phyloP scores from a whole-genome alignment of 2,329 filamentous ascomycete species.

The Alternaria rosae region DNA sequence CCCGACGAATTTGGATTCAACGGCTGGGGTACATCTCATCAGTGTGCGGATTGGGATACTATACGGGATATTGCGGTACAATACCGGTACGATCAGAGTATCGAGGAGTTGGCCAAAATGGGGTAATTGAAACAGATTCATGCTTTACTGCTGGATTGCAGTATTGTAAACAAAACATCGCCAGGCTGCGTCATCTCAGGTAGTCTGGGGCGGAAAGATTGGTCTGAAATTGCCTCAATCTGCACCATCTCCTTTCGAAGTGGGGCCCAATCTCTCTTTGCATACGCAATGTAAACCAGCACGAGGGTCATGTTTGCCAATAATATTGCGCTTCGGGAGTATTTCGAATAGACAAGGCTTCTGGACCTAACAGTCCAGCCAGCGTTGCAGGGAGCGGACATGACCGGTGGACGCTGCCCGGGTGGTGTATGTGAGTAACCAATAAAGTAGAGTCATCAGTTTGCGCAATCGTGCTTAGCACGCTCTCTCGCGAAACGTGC shows the following conservation, averaged over 20 bases:
- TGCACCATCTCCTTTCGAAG: not conserved
- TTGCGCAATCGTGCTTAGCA: not conserved
- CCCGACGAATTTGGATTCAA: constrained; percentile 8
- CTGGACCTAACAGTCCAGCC: not conserved
- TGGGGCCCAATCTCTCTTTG: not conserved
- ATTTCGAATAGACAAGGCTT: not conserved
- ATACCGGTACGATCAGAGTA: not conserved
- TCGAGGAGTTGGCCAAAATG: not conserved
- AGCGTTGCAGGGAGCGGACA: constrained; percentile 10
- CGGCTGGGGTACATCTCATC: constrained; percentile 9
- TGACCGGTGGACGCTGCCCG: constrained; percentile 2
- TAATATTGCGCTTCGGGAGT: not conserved
- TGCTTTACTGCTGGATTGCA: not conserved
- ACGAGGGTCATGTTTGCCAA: not conserved
- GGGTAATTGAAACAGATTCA: not conserved
- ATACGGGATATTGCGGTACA: constrained; percentile 8
- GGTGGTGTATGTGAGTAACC: not conserved
- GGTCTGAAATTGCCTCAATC: not conserved
- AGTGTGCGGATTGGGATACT: constrained; percentile 6
- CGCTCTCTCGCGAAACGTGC: constrained; percentile 3
- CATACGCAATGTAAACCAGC: not conserved
- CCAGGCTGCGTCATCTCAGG: not conserved
- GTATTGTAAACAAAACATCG: not conserved
- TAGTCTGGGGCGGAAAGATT: not conserved
- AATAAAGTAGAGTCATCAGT: not conserved